Base-by-base conservation (phyloP, 768 basidiomycete genomes). In the Russula virescens region DNA sequence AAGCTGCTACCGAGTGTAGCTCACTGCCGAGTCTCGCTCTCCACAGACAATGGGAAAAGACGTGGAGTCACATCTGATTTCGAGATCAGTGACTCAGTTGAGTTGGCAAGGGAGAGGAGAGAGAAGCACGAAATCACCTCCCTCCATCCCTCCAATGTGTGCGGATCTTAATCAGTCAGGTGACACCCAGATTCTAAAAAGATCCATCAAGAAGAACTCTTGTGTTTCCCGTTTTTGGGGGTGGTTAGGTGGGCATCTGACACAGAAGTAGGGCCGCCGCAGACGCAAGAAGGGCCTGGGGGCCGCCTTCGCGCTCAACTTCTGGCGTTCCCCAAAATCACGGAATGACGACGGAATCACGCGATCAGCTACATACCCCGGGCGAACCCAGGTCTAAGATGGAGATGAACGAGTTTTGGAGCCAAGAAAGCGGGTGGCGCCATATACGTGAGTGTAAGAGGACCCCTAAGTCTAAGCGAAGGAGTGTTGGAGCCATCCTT, bases 251-350 rank as follows among this genome's bases (percentile, higher is more conserved):
- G 61, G 8, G 56, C 62, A 46, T 62, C 56, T 47, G 62, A 18
- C 43, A 49, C 11, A 7, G 56, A 57, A 56, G 25, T 62, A 55
- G 62, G 47, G 34, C 56, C 56, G 56, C 49, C 49, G 21, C 40
- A 31, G 34, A 23, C n/a, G 14, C n/a, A 48, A 49, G 34, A 50
- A 53, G 53, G 3, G 3, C 5, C 23, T n/a, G 38, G 38, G 34
- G 38, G 2, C 38, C 13, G 38, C 38, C 38, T 40, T 51, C 23
- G 18, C 38, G n/a, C n/a, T n/a, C 46, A 31, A 55, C 48, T 50
- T 56, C 48, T 26, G 18, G 54, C 52, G 9, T 51, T 51, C 38
- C 13, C 61, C 55, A 26, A 51, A 46, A 51, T 62, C 42, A 48
- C 14, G 47, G 46, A 55, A 61, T 23, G 54, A 49, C 25, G 54